Conservation (phyloP, 2,329 filamentous ascomycete genomes). For the Diaporthe batatas region DNA sequence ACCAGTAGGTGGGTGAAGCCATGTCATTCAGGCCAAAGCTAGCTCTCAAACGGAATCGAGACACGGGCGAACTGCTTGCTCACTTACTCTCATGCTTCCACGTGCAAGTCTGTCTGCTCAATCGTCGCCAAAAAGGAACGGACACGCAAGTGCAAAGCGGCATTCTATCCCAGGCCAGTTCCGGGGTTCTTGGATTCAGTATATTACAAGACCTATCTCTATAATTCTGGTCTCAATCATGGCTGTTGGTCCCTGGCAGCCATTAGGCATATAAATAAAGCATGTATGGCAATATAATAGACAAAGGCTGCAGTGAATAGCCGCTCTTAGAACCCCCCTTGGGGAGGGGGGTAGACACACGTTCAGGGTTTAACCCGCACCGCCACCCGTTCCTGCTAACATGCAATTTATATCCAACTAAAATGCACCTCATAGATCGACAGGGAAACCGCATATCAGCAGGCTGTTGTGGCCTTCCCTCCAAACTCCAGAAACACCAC, state of each 20-base stretch:
- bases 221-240: no score
- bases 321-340: no score
- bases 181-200: no score
- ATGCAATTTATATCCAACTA: background rate
- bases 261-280: no score
- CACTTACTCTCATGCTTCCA: background rate
- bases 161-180: background rate
- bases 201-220: background rate
- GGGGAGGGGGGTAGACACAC: no score
- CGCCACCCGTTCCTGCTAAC: no score
- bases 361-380: background rate
- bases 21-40: constrained; percentile 1
- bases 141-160: no score
- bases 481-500: background rate
- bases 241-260: no score
- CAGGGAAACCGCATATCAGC: background rate
- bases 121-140: no score
- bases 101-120: background rate
- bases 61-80: background rate
- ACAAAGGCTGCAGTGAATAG: no score
- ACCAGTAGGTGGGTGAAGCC: background rate
- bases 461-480: background rate
- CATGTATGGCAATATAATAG: no score
- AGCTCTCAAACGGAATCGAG: background rate
- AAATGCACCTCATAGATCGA: background rate